A percentile compares a stretch with the other conserved stretches of the same genome.
phyloP scores from a whole-genome alignment of 2,329 filamentous ascomycete genomes.

The Aspergillus pseudoviridinutans region DNA sequence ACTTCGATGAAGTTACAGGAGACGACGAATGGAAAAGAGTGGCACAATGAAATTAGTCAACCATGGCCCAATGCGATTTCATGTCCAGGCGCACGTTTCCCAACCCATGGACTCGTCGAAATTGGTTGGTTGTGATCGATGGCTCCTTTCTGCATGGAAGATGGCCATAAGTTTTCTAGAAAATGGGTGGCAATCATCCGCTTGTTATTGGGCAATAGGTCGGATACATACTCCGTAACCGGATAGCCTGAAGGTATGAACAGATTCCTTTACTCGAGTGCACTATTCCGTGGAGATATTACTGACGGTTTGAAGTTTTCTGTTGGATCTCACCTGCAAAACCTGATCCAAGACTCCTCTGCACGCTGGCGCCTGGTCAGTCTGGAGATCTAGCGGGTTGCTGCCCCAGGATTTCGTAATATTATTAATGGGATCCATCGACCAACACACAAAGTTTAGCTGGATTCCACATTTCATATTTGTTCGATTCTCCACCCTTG shows the following conservation, averaged over 20 bases:
- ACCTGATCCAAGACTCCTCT: not conserved
- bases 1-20: not conserved
- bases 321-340: not conserved
- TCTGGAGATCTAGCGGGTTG: conserved; percentile 13
- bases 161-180: conserved; percentile 18
- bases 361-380: not conserved
- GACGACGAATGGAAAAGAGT: not conserved
- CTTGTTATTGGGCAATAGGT: not conserved
- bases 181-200: conserved; percentile 6
- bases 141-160: conserved; percentile 19
- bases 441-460: conserved; percentile 9
- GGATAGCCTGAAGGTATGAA: not conserved
- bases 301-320: not conserved
- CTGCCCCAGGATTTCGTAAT: conserved; percentile 20
- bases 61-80: conserved; percentile 10
- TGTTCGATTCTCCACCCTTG: conserved; percentile 13
- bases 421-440: conserved; percentile 16
- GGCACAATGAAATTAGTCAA: not conserved
- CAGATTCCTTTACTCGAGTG: not conserved
- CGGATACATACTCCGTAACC: not conserved
- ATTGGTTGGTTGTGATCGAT: conserved; percentile 9
- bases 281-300: not conserved
- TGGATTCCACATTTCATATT: conserved; percentile 13
- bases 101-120: conserved; percentile 1
- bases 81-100: conserved; percentile 11